These are phyloP conservation scores for Pseudogymnoascus destructans DNA, from an alignment of 2,329 filamentous ascomycete genomes.

Conservation along the genomic window DNA sequence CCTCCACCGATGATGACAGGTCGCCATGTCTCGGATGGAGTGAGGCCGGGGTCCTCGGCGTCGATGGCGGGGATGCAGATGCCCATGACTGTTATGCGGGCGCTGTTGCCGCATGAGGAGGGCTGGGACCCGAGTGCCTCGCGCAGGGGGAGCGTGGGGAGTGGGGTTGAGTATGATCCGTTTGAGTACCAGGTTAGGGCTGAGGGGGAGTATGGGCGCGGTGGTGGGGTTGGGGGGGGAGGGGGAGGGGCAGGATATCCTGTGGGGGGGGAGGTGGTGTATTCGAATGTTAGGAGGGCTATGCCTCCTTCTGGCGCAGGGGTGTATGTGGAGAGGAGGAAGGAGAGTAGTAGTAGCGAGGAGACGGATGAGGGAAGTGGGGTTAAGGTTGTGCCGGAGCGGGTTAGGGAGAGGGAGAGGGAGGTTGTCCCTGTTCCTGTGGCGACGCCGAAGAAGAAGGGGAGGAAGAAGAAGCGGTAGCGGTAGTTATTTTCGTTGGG, in stretches of 20 bases:
- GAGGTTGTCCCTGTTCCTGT: neutral
- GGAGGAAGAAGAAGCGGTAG: neutral
- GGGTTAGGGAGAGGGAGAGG: neutral
- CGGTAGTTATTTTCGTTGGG: neutral
- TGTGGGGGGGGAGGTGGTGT: neutral
- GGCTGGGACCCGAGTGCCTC: slow-evolving; percentile 29
- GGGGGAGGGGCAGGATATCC: neutral
- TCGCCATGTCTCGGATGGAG: slow-evolving; percentile 23
- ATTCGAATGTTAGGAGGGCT: neutral
- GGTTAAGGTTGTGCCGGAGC: neutral
- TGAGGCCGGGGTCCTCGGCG: slow-evolving; percentile 28
- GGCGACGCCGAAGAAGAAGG: neutral
- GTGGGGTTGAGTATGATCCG: neutral
- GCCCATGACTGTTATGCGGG: slow-evolving; percentile 12
- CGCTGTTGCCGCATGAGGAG: slow-evolving; percentile 37
- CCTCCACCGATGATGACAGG: slow-evolving; percentile 9
- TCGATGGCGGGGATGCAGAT: slow-evolving; percentile 13
- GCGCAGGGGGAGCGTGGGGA: slow-evolving; percentile 18
- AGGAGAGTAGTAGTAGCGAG: neutral
- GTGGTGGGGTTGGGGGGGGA: neutral
- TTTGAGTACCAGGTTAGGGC: neutral
- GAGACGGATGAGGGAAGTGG: neutral
- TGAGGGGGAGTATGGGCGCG: neutral
- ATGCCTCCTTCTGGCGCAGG: neutral
- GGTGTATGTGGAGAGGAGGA: neutral